Base-by-base conservation (phyloP, 768 basidiomycete species). In the Rhizopogon sp. region DNA sequence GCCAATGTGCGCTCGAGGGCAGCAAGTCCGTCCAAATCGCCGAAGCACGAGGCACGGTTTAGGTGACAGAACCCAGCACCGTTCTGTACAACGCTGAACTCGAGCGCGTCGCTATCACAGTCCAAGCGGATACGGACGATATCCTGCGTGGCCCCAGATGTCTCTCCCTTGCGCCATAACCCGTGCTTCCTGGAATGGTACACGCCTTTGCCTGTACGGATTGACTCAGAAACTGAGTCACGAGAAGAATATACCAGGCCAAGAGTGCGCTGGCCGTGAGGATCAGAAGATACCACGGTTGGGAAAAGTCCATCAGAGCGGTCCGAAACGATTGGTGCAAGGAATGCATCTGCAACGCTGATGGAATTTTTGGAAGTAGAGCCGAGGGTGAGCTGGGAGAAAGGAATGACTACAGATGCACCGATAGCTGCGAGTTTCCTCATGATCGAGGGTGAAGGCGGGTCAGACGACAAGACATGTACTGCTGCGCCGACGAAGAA, bases 151-250 rank as follows among this genome's bases (percentile, higher is more conserved):
- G 96, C 88, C 13, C 96, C 96, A 14, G 93, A 95, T 0, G 94
- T 95, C 73, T 93, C 95, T 14, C 97, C 97, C 68, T 99, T 99
- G 50, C 89, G 77, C 97, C 97, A 99, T 33, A 98, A 74, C 14
- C 95, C 95, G 64, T 96, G 92, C 66, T 91, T 93, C 57, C 97
- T 84, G 17, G 95, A 98, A 67, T 98, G 94, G 67, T 99, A 99
- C 11, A 96, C 87, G 14, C 97, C 97, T 65, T 86, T 87, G 28
- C 93, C 93, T 2, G 93, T 87, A 39, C 84, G 57, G 67, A 99
- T 93, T 61, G 90, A 88, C 68, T 95, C 91, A 47, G 79, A 80
- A 62, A 98, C 78, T 5, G 94, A 96, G 61, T 88, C 85, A 50
- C 70, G 63, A 20, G 96, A 98, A 10, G 97, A 98, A 74, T 99